Evolutionary conservation across 2,329 filamentous ascomycete species (phyloP), one percentile per base, ranked within the genome.

Genomic region (Fusarium sp.): DNA sequence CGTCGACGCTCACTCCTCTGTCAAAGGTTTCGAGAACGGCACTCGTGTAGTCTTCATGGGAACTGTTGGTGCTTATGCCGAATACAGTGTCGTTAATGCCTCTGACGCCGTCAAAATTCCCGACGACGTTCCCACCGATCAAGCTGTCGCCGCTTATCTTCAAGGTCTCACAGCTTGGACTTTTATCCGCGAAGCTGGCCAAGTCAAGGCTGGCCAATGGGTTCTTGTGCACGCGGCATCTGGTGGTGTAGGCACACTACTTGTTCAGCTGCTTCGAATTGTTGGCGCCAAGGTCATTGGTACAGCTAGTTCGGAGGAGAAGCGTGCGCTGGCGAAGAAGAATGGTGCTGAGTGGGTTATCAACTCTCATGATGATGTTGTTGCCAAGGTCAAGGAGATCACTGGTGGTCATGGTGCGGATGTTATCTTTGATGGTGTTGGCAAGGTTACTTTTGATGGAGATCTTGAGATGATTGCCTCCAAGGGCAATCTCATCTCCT

Each of bases 91-190:
- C 37, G 84, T 88, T 11, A 80, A 88, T 0, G 87, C 88, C 4
- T 78, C 79, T 10, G 86, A 86, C 66, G 85, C 89, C 1, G 81
- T 92, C 65, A 86, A 87, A 65, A 83, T 97, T 6, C 94, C 94
- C 2, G 84, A 86, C 0, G 85, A 81, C 0, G 79, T 97, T 44
- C 77, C 84, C 4, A 85, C 87, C 2, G 88, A 92, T 49, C 82
- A 88, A 9, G 92, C 90, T 11, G 90, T 91, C 38, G 93, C 93
- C 0, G 84, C 88, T 0, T 82, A 93, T n/a, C 83, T 97, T 13
- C 95, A 97, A 79, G 94, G 93, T 3, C 84, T 97, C 40, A 97
- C 94, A 4, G 93, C 94, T 0, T 85, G 96, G 74, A 93, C 93
- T 0, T 85, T 97, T 33, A 88, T 94, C 64, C 89, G 91, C 61